phyloP scores from a whole-genome alignment of 1,139 yeast genomes.

The Kodamaea plutei region DNA sequence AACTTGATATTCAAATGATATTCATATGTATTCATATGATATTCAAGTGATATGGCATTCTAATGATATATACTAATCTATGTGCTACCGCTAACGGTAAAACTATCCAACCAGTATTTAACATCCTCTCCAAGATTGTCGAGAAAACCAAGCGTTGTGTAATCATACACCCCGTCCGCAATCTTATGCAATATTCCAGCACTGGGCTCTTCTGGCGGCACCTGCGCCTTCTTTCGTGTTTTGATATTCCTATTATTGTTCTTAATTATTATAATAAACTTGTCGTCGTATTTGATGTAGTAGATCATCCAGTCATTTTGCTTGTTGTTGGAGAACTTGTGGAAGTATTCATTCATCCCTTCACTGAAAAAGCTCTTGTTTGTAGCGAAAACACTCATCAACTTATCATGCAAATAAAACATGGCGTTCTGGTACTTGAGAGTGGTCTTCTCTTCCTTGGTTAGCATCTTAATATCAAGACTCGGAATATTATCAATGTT shows the following conservation, averaged over 20 bases:
- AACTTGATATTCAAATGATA: too few relatives aligned
- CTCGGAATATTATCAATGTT: constrained; percentile 7
- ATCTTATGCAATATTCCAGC: constrained; percentile 13
- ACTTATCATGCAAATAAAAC: constrained; percentile 39
- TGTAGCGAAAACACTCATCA: constrained; percentile 29
- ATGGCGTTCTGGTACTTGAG: constrained; percentile 25
- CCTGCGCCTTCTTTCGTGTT: constrained; percentile 12
- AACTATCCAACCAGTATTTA: constrained; percentile 30
- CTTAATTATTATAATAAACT: constrained; percentile 34
- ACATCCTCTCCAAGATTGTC: constrained; percentile 46
- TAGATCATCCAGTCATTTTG: constrained; percentile 46
- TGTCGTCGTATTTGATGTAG: constrained; percentile 28
- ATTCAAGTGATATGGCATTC: too few relatives aligned
- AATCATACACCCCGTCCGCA: constrained; percentile 15
- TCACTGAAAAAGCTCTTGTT: constrained; percentile 21
- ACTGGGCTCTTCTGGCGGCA: constrained; percentile 1
- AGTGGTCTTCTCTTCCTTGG: constrained; percentile 8
- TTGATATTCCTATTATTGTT: constrained; percentile 22
- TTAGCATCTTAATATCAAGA: constrained; percentile 10
- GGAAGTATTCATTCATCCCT: constrained; percentile 34
- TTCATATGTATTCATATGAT: too few relatives aligned
- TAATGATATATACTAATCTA: too few relatives aligned
- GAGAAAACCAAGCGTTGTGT: constrained; percentile 30
- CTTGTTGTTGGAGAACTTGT: constrained; percentile 39
- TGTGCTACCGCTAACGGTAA: constrained; percentile 2